These are phyloP conservation scores for Colletotrichum lupini DNA, from an alignment of 2,329 filamentous ascomycete genomes.

Conservation along the genomic window DNA sequence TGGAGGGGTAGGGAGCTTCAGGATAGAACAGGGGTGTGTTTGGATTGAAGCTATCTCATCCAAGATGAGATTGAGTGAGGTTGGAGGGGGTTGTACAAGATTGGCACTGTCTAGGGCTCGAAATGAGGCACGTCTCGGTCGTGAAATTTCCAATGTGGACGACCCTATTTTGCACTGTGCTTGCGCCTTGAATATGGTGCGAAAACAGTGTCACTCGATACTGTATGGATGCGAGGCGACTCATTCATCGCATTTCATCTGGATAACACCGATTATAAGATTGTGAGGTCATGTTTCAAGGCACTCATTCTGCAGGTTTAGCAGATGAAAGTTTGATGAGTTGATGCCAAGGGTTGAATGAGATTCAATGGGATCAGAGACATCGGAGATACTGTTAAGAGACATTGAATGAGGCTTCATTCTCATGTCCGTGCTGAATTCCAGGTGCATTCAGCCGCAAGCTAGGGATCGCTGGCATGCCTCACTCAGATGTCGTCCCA, in stretches of 20 bases:
- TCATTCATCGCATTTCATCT: not conserved
- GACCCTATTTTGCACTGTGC: not conserved
- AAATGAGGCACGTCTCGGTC: not conserved
- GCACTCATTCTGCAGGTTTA: not conserved
- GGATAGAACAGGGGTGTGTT: not conserved
- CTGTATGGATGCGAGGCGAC: not conserved
- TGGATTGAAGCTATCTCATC: not conserved
- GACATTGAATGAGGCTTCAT: conserved; percentile 3
- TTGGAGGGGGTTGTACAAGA: not conserved
- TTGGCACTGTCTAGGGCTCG: not conserved
- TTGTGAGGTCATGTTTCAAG: not conserved
- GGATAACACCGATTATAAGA: not conserved
- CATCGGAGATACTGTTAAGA: not conserved
- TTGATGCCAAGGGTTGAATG: not conserved
- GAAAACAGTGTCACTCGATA: not conserved
- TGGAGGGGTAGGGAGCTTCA: not conserved
- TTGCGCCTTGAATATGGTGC: not conserved
- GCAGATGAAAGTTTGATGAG: not conserved
- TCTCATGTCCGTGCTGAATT: conserved; percentile 11
- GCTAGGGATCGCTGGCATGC: conserved; percentile 23
- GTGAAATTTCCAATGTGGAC: conserved; percentile 1
- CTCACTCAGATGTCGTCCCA: conserved; percentile 19
- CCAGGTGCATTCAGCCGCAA: conserved; percentile 27
- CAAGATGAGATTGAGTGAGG: not conserved
- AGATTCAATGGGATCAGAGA: not conserved